Conservation (phyloP, 441 rosid genomes). For the Erodium trifolium region DNA sequence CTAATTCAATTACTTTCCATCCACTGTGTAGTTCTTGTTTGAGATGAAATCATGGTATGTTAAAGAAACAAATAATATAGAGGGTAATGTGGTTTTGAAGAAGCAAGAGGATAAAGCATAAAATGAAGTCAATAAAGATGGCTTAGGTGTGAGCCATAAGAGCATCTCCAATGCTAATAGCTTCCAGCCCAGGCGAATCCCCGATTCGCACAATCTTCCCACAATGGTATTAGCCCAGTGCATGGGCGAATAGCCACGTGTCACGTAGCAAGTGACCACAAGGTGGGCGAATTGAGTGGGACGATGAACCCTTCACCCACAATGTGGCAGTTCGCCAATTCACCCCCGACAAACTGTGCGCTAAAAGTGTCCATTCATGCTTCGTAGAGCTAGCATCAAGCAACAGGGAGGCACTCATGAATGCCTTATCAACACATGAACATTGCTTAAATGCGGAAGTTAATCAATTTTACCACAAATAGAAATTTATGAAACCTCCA, state of each 20-base stretch:
- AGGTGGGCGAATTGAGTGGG: too few species aligned
- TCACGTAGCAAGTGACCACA: too few species aligned
- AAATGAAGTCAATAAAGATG: neutral
- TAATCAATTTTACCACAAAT: neutral
- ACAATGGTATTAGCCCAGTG: too few species aligned
- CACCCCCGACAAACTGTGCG: neutral
- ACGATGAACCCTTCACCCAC: too few species aligned
- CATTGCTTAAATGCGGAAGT: neutral
- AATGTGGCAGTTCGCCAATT: too few species aligned
- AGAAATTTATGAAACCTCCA: neutral
- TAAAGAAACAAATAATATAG: neutral
- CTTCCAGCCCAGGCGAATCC: too few species aligned
- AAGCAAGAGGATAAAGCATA: neutral
- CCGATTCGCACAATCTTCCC: too few species aligned
- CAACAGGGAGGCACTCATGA: neutral
- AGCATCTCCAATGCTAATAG: neutral
- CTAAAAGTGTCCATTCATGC: neutral
- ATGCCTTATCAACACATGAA: neutral
- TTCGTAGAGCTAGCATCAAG: neutral
- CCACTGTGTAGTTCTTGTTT: neutral
- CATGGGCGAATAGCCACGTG: too few species aligned
- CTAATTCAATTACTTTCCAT: neutral
- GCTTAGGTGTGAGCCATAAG: neutral
- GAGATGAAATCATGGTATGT: neutral
- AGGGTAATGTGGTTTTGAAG: neutral